A percentile compares a stretch with the other conserved stretches of the same genome.
These are phyloP conservation scores for Globisporangium lucens DNA, from an alignment of 352 stramenopile genomes.

Conservation along the genomic window DNA sequence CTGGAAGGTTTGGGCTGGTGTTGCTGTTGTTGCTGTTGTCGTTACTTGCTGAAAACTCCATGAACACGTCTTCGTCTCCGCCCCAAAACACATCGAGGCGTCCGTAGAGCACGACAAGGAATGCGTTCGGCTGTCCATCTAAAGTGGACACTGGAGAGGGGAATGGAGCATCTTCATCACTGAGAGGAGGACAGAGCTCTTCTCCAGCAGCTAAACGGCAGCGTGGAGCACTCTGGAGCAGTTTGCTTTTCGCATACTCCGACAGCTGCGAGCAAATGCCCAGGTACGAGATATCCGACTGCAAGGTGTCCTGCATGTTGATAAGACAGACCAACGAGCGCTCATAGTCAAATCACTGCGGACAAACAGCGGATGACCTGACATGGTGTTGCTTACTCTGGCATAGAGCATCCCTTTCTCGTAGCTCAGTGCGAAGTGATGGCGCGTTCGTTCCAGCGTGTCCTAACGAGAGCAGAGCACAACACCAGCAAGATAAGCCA, in stretches of 20 bases:
- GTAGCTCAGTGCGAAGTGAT: constrained; percentile 28
- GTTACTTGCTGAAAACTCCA: not conserved
- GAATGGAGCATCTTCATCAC: not conserved
- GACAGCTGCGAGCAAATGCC: constrained; percentile 41
- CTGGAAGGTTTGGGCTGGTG: not conserved
- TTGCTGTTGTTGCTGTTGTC: not conserved
- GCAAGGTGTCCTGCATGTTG: constrained; percentile 25
- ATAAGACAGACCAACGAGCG: not conserved
- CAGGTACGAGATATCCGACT: constrained; percentile 36
- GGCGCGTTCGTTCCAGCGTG: constrained; percentile 14
- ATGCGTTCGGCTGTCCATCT: constrained; percentile 15
- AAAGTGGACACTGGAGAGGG: not conserved
- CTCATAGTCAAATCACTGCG: not conserved
- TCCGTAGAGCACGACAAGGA: constrained; percentile 38
- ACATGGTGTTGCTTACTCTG: not conserved
- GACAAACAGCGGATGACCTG: no score
- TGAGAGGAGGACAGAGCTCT: constrained; percentile 12
- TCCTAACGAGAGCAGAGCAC: not conserved
- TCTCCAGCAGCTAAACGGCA: constrained; percentile 20
- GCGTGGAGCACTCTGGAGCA: constrained; percentile 29
- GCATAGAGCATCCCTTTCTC: constrained; percentile 22
- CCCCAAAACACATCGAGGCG: constrained; percentile 49
- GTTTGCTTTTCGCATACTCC: constrained; percentile 22
- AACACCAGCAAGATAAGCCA: not conserved
- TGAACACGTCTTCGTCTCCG: constrained; percentile 12